Evolutionary conservation across 1,284 basidiomycete species (phyloP).

Genomic region (Cutaneotrichosporon daszewskae): DNA sequence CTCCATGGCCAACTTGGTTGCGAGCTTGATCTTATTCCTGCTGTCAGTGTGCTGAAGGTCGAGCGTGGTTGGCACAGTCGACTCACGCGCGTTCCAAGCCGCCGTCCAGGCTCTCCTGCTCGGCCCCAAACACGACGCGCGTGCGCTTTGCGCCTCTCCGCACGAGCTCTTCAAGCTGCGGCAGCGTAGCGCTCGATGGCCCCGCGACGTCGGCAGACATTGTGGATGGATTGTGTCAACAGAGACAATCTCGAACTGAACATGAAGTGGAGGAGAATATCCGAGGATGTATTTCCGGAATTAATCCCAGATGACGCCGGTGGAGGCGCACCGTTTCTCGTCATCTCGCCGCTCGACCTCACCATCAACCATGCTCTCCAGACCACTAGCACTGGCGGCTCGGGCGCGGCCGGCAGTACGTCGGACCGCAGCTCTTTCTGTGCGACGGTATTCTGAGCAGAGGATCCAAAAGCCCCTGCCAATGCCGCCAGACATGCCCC

Average conservation of each 20-base stretch:
- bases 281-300: too few species aligned
- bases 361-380: too few species aligned
- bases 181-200: conserved; percentile 24
- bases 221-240: too few species aligned
- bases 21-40: conserved; percentile 50
- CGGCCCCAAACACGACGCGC: conserved; percentile 44
- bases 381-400: too few species aligned
- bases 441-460: too few species aligned
- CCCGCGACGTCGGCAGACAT: conserved; percentile 30
- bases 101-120: conserved; percentile 28
- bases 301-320: too few species aligned
- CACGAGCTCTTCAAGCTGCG: conserved; percentile 45
- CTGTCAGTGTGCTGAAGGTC: background rate
- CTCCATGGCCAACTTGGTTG: conserved; percentile 71
- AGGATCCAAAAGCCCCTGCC: conserved; percentile 17
- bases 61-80: background rate
- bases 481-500: conserved; percentile 35
- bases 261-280: too few species aligned
- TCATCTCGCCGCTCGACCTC: too few species aligned
- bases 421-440: too few species aligned
- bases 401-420: too few species aligned
- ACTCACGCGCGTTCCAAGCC: conserved; percentile 45
- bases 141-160: conserved; percentile 47
- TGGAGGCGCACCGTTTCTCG: too few species aligned
- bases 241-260: too few species aligned